These are phyloP conservation scores for Umbellularia californica DNA, from an alignment of 164 flowering plant genomes.

Conservation along the genomic window DNA sequence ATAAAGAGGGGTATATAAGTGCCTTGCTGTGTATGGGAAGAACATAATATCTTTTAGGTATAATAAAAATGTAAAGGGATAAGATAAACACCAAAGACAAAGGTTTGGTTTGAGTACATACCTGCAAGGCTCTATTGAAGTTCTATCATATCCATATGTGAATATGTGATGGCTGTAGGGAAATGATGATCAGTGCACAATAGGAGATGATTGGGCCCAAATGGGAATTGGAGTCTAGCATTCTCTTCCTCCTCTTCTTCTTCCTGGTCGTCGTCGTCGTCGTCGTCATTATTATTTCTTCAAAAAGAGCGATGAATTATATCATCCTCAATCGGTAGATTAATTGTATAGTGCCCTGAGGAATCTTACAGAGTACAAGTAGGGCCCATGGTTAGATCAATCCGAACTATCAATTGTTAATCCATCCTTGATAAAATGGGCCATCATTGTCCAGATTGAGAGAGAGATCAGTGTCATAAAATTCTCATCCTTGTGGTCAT, in stretches of 20 bases:
- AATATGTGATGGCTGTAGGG: conserved; percentile 4
- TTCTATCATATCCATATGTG: conserved; percentile 1
- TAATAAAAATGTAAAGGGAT: conserved; percentile 11
- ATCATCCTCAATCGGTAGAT: too few species aligned
- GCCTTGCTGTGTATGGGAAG: conserved; percentile 24
- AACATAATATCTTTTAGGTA: conserved; percentile 14
- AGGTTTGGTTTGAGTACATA: conserved; percentile 12
- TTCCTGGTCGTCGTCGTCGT: too few species aligned
- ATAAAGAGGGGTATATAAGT: conserved; percentile 33
- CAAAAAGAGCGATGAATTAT: too few species aligned
- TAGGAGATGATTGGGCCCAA: background rate
- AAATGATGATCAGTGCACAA: background rate
- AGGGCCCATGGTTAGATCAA: too few species aligned
- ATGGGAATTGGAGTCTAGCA: background rate
- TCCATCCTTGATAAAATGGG: background rate
- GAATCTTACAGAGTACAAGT: too few species aligned
- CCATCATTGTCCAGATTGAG: background rate
- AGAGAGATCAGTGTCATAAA: background rate
- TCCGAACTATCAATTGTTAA: background rate
- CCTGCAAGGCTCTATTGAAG: conserved; percentile 8
- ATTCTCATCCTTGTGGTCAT: background rate
- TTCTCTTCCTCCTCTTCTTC: background rate
- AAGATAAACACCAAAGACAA: conserved; percentile 20
- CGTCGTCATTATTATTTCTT: too few species aligned
- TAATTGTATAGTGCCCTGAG: too few species aligned